Conservation (phyloP, 768 basidiomycete species). For the Boletellus emodensis region DNA sequence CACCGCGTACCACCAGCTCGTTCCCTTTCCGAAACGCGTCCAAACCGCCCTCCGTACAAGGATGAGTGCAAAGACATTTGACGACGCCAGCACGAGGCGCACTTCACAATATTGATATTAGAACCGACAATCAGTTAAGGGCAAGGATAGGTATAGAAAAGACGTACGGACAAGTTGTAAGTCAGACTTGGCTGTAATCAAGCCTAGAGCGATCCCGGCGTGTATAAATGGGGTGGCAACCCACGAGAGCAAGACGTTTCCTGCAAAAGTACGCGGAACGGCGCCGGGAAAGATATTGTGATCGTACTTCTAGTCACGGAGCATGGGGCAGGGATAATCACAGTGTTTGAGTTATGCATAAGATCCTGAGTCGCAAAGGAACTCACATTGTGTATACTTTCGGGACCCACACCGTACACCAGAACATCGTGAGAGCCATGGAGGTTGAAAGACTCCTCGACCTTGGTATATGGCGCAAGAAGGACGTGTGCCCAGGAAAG, state of each 20-base stretch:
- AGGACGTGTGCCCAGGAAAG: slow-evolving; percentile 65
- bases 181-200: slow-evolving; percentile 54
- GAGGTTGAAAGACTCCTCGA: slow-evolving; percentile 95
- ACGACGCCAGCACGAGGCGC: slow-evolving; percentile 63
- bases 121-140: neutral
- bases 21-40: slow-evolving; percentile 56
- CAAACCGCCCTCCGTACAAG: slow-evolving; percentile 61
- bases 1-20: slow-evolving; percentile 57
- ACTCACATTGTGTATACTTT: slow-evolving; percentile 48
- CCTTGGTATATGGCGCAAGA: slow-evolving; percentile 87
- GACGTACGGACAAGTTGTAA: slow-evolving; percentile 67
- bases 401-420: slow-evolving; percentile 57
- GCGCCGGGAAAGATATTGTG: slow-evolving; percentile 86
- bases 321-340: neutral
- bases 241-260: slow-evolving; percentile 66
- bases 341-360: slow-evolving; percentile 6
- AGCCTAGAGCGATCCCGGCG: slow-evolving; percentile 38
- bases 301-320: slow-evolving; percentile 61
- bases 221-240: slow-evolving; percentile 46
- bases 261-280: slow-evolving; percentile 84
- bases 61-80: slow-evolving; percentile 61
- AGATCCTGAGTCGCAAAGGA: neutral
- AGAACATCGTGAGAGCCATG: slow-evolving; percentile 89
- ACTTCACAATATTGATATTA: slow-evolving; percentile 39
- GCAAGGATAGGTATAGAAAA: neutral